These are phyloP conservation scores for Epichloe scottii DNA, from an alignment of 2,329 filamentous ascomycete genomes.

Conservation along the genomic window DNA sequence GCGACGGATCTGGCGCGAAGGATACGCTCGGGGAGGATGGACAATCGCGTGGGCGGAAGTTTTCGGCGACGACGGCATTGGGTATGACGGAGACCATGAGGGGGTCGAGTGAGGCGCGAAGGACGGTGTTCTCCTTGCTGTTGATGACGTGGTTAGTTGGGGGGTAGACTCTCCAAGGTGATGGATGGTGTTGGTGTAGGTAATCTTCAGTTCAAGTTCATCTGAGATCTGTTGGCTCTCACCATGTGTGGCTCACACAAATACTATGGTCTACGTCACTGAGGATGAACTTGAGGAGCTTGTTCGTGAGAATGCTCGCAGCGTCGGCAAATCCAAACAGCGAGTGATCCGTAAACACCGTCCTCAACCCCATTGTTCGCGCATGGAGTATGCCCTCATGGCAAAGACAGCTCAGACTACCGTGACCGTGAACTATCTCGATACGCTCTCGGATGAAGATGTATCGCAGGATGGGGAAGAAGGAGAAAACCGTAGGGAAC, in stretches of 20 bases:
- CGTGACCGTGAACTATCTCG: conserved; percentile 97
- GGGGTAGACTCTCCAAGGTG: neutral
- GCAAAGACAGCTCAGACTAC: conserved; percentile 81
- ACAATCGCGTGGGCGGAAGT: conserved; percentile 60
- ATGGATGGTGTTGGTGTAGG: too few species aligned
- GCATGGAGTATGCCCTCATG: conserved; percentile 92
- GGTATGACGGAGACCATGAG: conserved; percentile 97
- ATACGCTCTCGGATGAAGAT: conserved; percentile 91
- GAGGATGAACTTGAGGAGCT: conserved; percentile 86
- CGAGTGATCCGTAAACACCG: conserved; percentile 95
- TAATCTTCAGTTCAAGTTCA: too few species aligned
- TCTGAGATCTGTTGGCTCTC: conserved; percentile 15
- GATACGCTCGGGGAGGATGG: conserved; percentile 20
- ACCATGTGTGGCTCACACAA: conserved; percentile 97
- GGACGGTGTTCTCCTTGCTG: conserved; percentile 95
- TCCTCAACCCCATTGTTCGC: conserved; percentile 87
- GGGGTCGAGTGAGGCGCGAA: conserved; percentile 86
- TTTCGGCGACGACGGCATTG: conserved; percentile 92
- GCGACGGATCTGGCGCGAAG: conserved; percentile 36
- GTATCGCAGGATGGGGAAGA: conserved; percentile 95
- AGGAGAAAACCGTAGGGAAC: conserved; percentile 95
- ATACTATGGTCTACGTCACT: conserved; percentile 98
- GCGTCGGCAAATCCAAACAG: conserved; percentile 96
- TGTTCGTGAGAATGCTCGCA: conserved; percentile 90
- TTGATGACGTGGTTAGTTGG: neutral